These are phyloP conservation scores for Geoglossum glabrum DNA, from an alignment of 495 filamentous ascomycete species.

Conservation along the genomic window DNA sequence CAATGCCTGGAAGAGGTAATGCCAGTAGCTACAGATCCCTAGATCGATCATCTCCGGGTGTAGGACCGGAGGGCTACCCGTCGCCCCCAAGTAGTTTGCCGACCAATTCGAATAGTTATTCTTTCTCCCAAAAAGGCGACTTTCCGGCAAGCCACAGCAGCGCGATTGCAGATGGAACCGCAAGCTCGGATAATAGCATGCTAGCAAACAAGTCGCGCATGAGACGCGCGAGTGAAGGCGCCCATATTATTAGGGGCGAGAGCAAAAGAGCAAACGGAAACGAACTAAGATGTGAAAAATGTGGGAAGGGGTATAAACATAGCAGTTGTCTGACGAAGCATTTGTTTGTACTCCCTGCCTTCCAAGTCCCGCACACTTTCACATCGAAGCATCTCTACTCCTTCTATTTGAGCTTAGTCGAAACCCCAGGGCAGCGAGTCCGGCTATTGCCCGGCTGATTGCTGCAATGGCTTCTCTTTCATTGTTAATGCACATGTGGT, in stretches of 20 bases:
- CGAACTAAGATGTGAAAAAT: conserved; percentile 91
- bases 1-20: conserved; percentile 3
- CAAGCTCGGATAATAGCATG: background rate
- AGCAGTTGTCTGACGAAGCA: conserved; percentile 99
- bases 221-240: conserved; percentile 71
- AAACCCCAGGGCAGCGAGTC: background rate
- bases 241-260: conserved; percentile 53
- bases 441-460: background rate
- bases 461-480: background rate
- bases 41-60: conserved; percentile 8
- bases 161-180: conserved; percentile 1
- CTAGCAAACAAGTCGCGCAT: conserved; percentile 38
- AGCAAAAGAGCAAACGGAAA: conserved; percentile 51
- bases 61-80: conserved; percentile 7
- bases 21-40: conserved; percentile 14
- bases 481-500: background rate
- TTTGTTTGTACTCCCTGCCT: conserved; percentile 65
- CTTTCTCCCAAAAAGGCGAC: background rate
- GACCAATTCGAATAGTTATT: conserved; percentile 13
- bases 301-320: conserved; percentile 99
- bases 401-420: background rate
- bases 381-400: conserved; percentile 4
- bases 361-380: conserved; percentile 12
- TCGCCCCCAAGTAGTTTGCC: conserved; percentile 20
- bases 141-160: background rate